Conservation (phyloP, 1,284 basidiomycete species). For the Serendipita sp. region DNA sequence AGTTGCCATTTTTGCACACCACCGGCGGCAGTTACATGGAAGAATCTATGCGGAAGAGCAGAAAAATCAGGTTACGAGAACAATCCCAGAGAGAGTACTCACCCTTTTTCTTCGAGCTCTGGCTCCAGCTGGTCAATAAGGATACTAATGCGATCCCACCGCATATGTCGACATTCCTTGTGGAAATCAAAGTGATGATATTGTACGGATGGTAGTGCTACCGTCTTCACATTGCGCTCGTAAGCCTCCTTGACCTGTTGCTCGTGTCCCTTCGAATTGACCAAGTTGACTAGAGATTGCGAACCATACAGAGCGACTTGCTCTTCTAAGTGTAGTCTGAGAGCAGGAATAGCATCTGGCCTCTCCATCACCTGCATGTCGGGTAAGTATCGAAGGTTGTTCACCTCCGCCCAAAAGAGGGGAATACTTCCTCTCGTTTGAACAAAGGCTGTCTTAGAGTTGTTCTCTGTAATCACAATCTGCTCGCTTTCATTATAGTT, state of each 20-base stretch:
- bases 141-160: slow-evolving; percentile 83
- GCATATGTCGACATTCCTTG: slow-evolving; percentile 87
- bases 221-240: slow-evolving; percentile 63
- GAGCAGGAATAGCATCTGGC: slow-evolving; percentile 55
- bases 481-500: slow-evolving; percentile 39
- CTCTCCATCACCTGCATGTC: slow-evolving; percentile 94
- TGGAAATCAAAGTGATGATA: slow-evolving; percentile 99
- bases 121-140: slow-evolving; percentile 68
- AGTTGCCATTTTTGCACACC: slow-evolving; percentile 40
- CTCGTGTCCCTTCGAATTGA: slow-evolving; percentile 93
- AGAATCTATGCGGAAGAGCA: slow-evolving; percentile 41
- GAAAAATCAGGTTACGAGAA: neutral
- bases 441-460: slow-evolving; percentile 46
- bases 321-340: slow-evolving; percentile 62
- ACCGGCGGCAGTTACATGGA: slow-evolving; percentile 41
- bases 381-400: slow-evolving; percentile 92
- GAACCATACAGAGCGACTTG: slow-evolving; percentile 69
- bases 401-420: slow-evolving; percentile 94
- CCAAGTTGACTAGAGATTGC: slow-evolving; percentile 77
- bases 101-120: slow-evolving; percentile 64
- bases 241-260: slow-evolving; percentile 93
- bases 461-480: slow-evolving; percentile 56
- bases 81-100: slow-evolving; percentile 17
- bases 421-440: slow-evolving; percentile 93
- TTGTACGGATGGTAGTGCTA: slow-evolving; percentile 34